Base-by-base conservation (phyloP, 768 basidiomycete genomes). In the Leccinum sublutescens region DNA sequence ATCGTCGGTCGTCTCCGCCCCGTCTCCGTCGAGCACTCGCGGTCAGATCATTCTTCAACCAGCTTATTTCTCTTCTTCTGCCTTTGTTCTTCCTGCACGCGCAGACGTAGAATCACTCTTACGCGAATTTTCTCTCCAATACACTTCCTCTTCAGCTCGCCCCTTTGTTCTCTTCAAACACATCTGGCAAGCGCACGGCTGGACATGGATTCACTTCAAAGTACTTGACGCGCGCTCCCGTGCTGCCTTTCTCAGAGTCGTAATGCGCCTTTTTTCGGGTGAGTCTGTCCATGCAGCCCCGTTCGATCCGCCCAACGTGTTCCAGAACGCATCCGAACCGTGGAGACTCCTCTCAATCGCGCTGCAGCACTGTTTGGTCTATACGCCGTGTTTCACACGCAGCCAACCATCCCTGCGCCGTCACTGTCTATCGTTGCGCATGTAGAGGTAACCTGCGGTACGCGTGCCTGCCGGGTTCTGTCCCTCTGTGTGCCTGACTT, bases 181-280 rank as follows among this genome's bases (percentile, higher is more conserved):
- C 1, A 66, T 90, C 19, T 94, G 92, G 91, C 70, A 68, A 11
- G 74, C 75, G 5, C 79, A 82, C 60, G 87, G 88, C 21, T 94
- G 91, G 91, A 75, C 78, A 33, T 90, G 84, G 82, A 71, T 91
- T 48, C 89, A 92, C 67, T 81, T 93, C 75, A 86, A 82, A 68
- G 84, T 87, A 4, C 83, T 88, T 58, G 90, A 93, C 65, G 73
- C 78, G 47, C 80, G 87, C 52, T 77, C 87, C 21, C 82, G 91
- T 38, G 82, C 87, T 50, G 69, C 76, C 0, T 89, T 91, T 71
- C 71, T 93, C 29, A 77, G 76, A 34, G 78, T 84, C 10, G 81
- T 84, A 2, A 74, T 80, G 55, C 77, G 91, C 50, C 73, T 91
- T 19, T 89, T 93, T 68, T 73, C 85, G 43, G 89, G 91, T 90